Base-by-base conservation (phyloP, 2,329 filamentous ascomycete species). In the Penicillium oxalicum region DNA sequence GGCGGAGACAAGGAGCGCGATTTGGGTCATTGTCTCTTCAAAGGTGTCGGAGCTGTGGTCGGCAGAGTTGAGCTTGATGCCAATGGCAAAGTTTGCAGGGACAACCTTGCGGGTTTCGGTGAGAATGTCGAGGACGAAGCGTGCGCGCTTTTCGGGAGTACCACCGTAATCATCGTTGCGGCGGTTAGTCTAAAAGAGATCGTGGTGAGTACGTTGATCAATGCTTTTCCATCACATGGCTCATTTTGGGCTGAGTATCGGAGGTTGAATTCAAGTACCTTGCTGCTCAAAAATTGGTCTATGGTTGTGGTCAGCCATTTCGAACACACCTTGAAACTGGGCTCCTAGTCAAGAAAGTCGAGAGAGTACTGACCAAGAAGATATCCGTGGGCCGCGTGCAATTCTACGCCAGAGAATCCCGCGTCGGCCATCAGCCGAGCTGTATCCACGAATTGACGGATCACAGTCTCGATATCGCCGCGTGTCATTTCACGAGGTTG, bases 21-120 rank as follows among this genome's bases (percentile, higher is more conserved):
- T 70, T 59, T 87, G 83, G 48, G 79, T 75, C 35, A 86, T 66
- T 33, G 74, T 78, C 9, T 81, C 81, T 8, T 75, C 64, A 18
- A 65, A 64, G n/a, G 55, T 61, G 11, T 52, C 28, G 12, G 64
- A 63, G 54, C 55, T 62, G 56, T 75, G 70, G 48, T 79, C 76
- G 2, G 70, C 75, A 0, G 71, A 74, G 59, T 79, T 79, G 39
- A 78, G 59, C 57, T 79, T 79, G 43, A 78, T 70, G 33, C 71
- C 69, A 36, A 79, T 60, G 50, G 67, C 70, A 58, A 75, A 77
- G 1, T 63, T 65, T 1, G 65, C 24, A 0, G 73, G 71, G 5
- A 74, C 72, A 3, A 61, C 65, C 44, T 64, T 62, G 42, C 74
- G 69, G 29, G 70, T 70, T 43, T 71, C 69, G 2, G 48, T 28